phyloP scores from a whole-genome alignment of 306 rosid species.

The Biancaea sappan region DNA sequence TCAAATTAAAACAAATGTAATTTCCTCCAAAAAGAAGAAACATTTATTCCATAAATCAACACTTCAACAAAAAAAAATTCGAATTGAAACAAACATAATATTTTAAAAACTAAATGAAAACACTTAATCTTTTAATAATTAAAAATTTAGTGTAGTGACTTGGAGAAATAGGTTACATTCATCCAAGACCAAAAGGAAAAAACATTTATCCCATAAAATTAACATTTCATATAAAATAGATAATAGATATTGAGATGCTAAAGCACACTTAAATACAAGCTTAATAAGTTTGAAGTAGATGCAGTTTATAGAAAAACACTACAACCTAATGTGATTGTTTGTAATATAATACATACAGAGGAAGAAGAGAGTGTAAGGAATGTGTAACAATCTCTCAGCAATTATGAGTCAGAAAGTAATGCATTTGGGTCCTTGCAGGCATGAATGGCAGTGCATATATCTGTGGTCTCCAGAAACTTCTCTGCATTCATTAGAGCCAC shows the following conservation, averaged over 20 bases:
- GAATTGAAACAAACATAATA: too few species aligned
- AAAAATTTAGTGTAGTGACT: too few species aligned
- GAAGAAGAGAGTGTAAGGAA: background rate
- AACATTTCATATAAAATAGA: background rate
- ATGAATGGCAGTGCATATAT: constrained; percentile 69
- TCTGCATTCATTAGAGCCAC: constrained; percentile 62
- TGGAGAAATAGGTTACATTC: too few species aligned
- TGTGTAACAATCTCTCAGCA: background rate
- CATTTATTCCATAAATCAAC: background rate
- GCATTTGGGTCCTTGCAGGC: constrained; percentile 53
- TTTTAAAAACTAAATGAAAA: too few species aligned
- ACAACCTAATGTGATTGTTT: background rate
- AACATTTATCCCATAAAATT: background rate
- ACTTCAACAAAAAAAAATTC: too few species aligned
- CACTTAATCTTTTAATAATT: too few species aligned
- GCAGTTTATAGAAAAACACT: background rate
- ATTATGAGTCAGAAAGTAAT: constrained; percentile 41
- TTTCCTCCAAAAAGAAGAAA: background rate
- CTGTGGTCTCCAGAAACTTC: constrained; percentile 68
- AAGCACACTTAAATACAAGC: background rate
- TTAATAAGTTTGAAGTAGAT: background rate
- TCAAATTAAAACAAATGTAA: too few species aligned
- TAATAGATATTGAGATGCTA: background rate
- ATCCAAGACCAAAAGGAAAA: too few species aligned
- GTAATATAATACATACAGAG: background rate